Evolutionary conservation across 768 basidiomycete genomes (phyloP), one percentile per base, ranked within the genome.

Genomic region (Tephrocybe rancida): DNA sequence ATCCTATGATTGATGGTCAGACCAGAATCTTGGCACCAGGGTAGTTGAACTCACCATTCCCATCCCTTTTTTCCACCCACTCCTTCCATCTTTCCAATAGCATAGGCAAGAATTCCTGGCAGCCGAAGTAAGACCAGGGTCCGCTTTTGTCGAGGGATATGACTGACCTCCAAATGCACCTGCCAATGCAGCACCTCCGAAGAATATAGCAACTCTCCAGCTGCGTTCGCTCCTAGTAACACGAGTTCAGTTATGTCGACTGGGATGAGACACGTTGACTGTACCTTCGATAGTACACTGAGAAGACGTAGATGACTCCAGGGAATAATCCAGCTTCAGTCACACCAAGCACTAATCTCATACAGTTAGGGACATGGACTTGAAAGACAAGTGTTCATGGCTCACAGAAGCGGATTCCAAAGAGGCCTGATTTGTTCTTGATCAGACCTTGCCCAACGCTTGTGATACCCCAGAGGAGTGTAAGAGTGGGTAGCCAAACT

Each of bases 311-410:
- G 24, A 84, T 73, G 3, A 79, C 75, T n/a, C 82, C 82, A 7
- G 81, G 81, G 61, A 83, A 82, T 25, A 82, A 52, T 29, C 84
- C 84, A n/a, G 83, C 83, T 70, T 85, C 83, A 0, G 83, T 75
- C 9, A 70, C 70, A 16, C 84, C 84, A 2, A 86, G 73, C 29
- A 83, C 82, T 84, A 32, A 4, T 8, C 46, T n/a, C 37, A 22
- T 2, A 25, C 14, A 44, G 38, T 29, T 30, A n/a, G n/a, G n/a
- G n/a, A n/a, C n/a, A n/a, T n/a, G n/a, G n/a, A n/a, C n/a, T n/a
- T n/a, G n/a, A 27, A 52, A 13, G 35, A 25, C 14, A 21, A 9
- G 29, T 42, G 8, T 8, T 35, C 13, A 0, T 39, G n/a, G 69
- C 79, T 52, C 54, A 82, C 81, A 64, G 52, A 83, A 77, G 19